Conservation (phyloP, 148 eudicot genomes). For the Arctostaphylos glauca region DNA sequence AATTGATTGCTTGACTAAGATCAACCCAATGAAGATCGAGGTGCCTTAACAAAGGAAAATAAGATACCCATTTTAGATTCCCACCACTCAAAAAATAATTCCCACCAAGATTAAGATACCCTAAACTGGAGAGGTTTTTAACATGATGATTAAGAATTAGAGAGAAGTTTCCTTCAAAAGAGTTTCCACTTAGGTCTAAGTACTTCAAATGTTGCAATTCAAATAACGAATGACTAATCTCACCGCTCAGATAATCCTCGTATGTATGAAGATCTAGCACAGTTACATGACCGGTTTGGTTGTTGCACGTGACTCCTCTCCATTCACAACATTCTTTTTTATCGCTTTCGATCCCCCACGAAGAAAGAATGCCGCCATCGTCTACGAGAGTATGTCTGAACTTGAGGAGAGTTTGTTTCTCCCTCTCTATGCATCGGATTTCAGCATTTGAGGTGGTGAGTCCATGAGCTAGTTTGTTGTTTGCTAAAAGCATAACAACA, state of each 20-base stretch:
- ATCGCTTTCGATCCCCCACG: too few relatives aligned
- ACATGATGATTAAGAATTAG: neutral
- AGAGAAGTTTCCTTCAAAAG: neutral
- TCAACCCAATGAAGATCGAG: neutral
- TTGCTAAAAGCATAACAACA: too few relatives aligned
- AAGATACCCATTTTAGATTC: neutral
- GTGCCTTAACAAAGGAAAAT: too few relatives aligned
- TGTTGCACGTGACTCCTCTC: neutral
- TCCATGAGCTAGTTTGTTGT: too few relatives aligned
- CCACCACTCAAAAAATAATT: neutral
- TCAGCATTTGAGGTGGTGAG: too few relatives aligned
- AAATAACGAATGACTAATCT: neutral
- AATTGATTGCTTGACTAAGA: neutral
- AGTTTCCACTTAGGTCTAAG: neutral
- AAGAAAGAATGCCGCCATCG: too few relatives aligned
- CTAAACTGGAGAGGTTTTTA: neutral
- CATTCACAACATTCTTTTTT: slow-evolving; percentile 11
- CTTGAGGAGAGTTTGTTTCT: too few relatives aligned
- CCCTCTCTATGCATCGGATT: too few relatives aligned
- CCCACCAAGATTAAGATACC: neutral
- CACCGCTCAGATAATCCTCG: neutral
- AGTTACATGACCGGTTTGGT: neutral
- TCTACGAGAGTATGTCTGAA: too few relatives aligned
- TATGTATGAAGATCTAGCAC: neutral
- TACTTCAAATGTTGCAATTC: neutral